Evolutionary conservation across 495 filamentous ascomycete genomes (phyloP), one percentile per base, ranked within the genome.

Genomic region (Penicillium odoratum): DNA sequence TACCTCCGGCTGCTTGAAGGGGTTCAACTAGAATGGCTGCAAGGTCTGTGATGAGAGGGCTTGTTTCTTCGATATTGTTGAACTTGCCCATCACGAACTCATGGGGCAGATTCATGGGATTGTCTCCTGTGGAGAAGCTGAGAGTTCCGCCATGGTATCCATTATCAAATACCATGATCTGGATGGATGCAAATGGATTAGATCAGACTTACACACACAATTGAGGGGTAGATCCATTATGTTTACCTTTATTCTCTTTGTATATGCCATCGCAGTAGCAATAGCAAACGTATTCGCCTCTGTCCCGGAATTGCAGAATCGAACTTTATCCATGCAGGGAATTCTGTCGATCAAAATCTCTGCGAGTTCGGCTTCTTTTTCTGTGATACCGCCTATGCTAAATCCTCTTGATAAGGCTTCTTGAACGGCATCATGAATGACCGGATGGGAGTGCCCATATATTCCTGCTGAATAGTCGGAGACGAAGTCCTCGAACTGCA

Each of bases 1-100:
- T 76, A 0, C 84, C 83, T 1, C 81, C 83, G 25, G 75, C 71
- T 0, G 78, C 82, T 59, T 85, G 83, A 75, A 89, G 81, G 8
- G 74, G 71, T 60, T 88, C 86, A 0, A 88, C 71, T 8, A 89
- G 53, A 28, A 88, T 81, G 1, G 78, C 83, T 4, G 83, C 84
- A 6, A 47, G 18, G 13, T 49, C 25, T 10, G 29, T 56, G 25
- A 49, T 16, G 7, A 56, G n/a, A 33, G 45, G 31, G 2, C 33
- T 16, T 9, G 49, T 58, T 7, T 3, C 34, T 3, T 38, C 29
- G 28, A 53, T 28, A 18, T 53, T 31, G 29, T 58, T 53, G 42
- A 48, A 58, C 21, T 7, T 42, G n/a, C 49, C 56, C 7, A 58
- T 36, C 5, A 53, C 31, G 26, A 53, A 58, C 4, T 48, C 18